Evolutionary conservation across 805 yeast species (phyloP).

Genomic region (Yamadazyma sp.): DNA sequence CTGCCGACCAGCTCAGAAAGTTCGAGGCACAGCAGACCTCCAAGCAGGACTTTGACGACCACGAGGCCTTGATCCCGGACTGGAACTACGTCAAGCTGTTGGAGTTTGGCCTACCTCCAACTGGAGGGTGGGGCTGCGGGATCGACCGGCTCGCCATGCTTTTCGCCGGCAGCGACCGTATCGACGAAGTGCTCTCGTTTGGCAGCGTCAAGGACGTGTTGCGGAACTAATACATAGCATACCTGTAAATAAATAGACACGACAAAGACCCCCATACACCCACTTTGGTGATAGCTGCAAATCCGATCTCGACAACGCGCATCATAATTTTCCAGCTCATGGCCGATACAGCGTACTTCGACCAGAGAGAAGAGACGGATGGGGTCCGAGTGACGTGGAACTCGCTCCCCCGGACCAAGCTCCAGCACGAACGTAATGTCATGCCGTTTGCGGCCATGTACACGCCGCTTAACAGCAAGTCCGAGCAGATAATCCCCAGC

Average conservation of each 20-base stretch:
- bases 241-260: neutral
- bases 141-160: slow-evolving; percentile 86
- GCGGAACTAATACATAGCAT: slow-evolving; percentile 46
- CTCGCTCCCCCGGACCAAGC: slow-evolving; percentile 83
- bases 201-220: slow-evolving; percentile 72
- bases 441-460: slow-evolving; percentile 93
- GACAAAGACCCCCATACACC: neutral
- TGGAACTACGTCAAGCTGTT: slow-evolving; percentile 65
- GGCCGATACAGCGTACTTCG: slow-evolving; percentile 27
- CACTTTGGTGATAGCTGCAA: neutral
- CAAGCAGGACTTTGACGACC: slow-evolving; percentile 50
- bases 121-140: slow-evolving; percentile 98
- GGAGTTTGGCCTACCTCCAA: slow-evolving; percentile 96
- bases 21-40: slow-evolving; percentile 57
- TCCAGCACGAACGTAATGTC: slow-evolving; percentile 86
- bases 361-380: slow-evolving; percentile 45
- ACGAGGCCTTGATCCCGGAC: slow-evolving; percentile 71
- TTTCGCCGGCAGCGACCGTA: slow-evolving; percentile 60
- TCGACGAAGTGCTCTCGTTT: slow-evolving; percentile 73
- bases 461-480: slow-evolving; percentile 86
- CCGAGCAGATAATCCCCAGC: slow-evolving; percentile 59
- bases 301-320: slow-evolving; percentile 5
- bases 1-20: slow-evolving; percentile 64
- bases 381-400: slow-evolving; percentile 52
- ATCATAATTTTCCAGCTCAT: slow-evolving; percentile 1